A percentile compares a stretch with the other conserved stretches of the same genome.
These are phyloP conservation scores for Solidago caesia DNA, from an alignment of 129 eudicot genomes.

Conservation along the genomic window DNA sequence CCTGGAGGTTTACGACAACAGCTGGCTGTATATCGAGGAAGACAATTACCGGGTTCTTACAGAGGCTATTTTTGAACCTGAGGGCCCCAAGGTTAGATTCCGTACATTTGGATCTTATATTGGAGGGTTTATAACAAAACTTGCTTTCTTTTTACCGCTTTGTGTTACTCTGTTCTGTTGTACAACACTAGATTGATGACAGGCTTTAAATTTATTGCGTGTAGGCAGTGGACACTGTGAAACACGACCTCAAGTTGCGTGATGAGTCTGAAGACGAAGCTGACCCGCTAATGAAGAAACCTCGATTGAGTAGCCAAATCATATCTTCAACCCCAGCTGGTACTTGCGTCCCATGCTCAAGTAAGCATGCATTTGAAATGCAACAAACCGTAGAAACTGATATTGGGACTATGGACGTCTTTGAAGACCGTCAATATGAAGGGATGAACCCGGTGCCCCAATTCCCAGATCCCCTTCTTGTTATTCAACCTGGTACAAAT, in stretches of 20 bases:
- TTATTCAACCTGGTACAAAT: background rate
- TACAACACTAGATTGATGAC: background rate
- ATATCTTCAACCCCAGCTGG: constrained; percentile 17
- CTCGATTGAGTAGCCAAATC: constrained; percentile 19
- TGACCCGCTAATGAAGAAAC: constrained; percentile 36
- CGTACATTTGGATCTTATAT: background rate
- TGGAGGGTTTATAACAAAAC: background rate
- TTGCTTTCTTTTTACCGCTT: background rate
- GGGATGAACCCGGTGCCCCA: background rate
- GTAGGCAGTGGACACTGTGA: constrained; percentile 15
- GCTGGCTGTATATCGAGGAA: constrained; percentile 55
- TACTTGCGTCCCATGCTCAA: constrained; percentile 15
- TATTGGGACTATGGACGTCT: background rate
- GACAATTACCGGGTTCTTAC: constrained; percentile 49
- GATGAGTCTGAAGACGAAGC: constrained; percentile 35
- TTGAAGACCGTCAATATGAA: background rate
- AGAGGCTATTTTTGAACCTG: constrained; percentile 49
- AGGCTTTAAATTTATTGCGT: background rate
- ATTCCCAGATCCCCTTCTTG: background rate
- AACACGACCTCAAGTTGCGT: constrained; percentile 1
- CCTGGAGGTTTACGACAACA: constrained; percentile 39
- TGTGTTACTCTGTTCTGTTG: background rate
- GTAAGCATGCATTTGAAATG: constrained; percentile 15
- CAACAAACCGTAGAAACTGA: constrained; percentile 3
- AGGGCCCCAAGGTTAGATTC: constrained; percentile 33